Evolutionary conservation across 23 red algal genomes (phyloP), one percentile per base, ranked within the genome.

Genomic region (Gracilaria caudata): DNA sequence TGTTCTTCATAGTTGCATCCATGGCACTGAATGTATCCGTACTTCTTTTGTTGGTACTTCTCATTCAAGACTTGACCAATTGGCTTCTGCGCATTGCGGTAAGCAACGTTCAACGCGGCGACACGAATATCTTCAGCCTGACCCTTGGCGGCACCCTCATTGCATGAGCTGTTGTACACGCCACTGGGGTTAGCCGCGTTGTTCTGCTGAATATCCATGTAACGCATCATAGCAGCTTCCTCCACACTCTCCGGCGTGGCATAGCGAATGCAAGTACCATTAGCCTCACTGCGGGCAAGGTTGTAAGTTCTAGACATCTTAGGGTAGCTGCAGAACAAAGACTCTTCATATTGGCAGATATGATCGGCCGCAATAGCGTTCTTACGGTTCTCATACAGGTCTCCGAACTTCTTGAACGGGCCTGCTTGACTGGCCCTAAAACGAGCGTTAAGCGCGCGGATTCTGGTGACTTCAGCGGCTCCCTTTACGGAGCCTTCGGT

Each of bases 1-100:
- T 21, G 9, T 60, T 93, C 90, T 79, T 93, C 90, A 55, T 93
- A 93, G 68, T 79, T 93, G 71, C 90, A 93, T 16, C 90, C 90
- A 78, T 93, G 61, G 30, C 58, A 64, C 45, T 47, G 40, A 33
- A 37, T 46, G 73, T 60, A 76, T 61, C 80, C 90, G 21, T 78
- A 57, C 68, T 78, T 83, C 35, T 51, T 57, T 71, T 84, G 80
- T 23, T 93, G 64, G 40, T 68, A 93, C 56, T 79, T 84, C 40
- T 82, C 79, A 30, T 84, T 46, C 90, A 84, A 36, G 34, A 79
- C 21, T 40, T 82, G 54, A 64, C 46, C 71, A 20, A 77, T 43
- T 23, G 90, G 74, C 81, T 77, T 83, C 80, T 93, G 90, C 10
- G 40, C 79, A 38, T 82, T 78, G 20, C 90, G 80, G 79, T 79